Conservation (phyloP, 108 stramenopile genomes). For the Stephanodiscus triporus region DNA sequence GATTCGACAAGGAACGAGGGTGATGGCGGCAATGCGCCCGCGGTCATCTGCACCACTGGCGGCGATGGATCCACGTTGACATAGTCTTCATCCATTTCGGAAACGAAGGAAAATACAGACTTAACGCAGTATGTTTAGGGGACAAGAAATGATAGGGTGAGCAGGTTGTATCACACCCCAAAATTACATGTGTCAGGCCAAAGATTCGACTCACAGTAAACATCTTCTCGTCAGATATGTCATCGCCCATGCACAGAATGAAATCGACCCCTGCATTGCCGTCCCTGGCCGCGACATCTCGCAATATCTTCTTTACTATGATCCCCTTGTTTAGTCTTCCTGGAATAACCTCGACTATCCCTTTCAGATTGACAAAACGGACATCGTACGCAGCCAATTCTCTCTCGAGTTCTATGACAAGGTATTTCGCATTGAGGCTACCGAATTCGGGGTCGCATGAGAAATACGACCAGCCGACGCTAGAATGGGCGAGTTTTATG, state of each 20-base stretch:
- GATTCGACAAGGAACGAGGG: slow-evolving; percentile 20
- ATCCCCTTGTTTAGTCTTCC: slow-evolving; percentile 45
- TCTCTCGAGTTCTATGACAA: slow-evolving; percentile 64
- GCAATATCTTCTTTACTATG: slow-evolving; percentile 46
- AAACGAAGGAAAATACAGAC: slow-evolving; percentile 79
- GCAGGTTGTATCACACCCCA: background rate
- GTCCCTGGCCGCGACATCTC: slow-evolving; percentile 27
- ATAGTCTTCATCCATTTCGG: slow-evolving; percentile 62
- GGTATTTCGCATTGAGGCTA: slow-evolving; percentile 62
- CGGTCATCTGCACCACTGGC: slow-evolving; percentile 30
- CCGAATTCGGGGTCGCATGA: slow-evolving; percentile 85
- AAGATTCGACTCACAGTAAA: slow-evolving; percentile 42
- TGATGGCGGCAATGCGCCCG: slow-evolving; percentile 10
- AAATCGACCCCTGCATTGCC: slow-evolving; percentile 50
- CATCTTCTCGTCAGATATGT: slow-evolving; percentile 71
- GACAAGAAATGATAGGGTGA: background rate
- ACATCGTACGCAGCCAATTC: slow-evolving; percentile 64
- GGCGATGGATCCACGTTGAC: slow-evolving; percentile 38
- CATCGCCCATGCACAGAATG: slow-evolving; percentile 64
- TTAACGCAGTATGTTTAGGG: background rate
- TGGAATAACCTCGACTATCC: slow-evolving; percentile 52
- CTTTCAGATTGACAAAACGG: slow-evolving; percentile 50
- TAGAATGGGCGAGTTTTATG: slow-evolving; percentile 48
- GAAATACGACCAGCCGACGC: slow-evolving; percentile 77
- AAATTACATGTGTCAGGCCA: background rate